Conservation (phyloP, 2,329 filamentous ascomycete genomes). For the Aspergillus caelatus region DNA sequence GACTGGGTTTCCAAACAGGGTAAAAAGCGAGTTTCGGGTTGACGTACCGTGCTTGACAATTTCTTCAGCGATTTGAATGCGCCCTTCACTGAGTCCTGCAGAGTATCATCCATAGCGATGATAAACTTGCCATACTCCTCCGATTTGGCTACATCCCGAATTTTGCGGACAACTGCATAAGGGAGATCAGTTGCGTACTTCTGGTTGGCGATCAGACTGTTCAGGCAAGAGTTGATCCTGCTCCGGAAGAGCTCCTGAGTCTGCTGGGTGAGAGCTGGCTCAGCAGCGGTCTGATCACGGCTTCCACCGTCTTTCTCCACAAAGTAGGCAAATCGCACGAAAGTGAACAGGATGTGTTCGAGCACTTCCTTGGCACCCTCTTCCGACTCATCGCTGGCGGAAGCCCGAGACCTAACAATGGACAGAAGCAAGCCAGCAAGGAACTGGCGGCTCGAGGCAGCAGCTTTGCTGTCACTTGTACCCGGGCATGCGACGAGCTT, state of each 20-base stretch:
- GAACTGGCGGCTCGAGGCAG: slow-evolving; percentile 50
- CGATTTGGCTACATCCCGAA: slow-evolving; percentile 42
- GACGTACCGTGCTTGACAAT: slow-evolving; percentile 39
- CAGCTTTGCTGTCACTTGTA: slow-evolving; percentile 47
- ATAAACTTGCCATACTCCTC: slow-evolving; percentile 45
- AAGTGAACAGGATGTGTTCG: slow-evolving; percentile 47
- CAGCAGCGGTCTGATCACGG: slow-evolving; percentile 34
- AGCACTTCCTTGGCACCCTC: slow-evolving; percentile 46
- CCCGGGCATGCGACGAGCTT: slow-evolving; percentile 51
- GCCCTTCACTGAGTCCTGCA: slow-evolving; percentile 46
- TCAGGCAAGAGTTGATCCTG: slow-evolving; percentile 58
- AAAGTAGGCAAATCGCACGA: slow-evolving; percentile 57
- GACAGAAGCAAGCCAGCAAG: slow-evolving; percentile 58
- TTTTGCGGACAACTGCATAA: slow-evolving; percentile 44
- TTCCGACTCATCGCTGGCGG: slow-evolving; percentile 31
- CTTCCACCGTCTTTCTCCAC: slow-evolving; percentile 33
- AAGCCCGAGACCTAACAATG: slow-evolving; percentile 47
- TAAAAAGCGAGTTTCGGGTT: neutral
- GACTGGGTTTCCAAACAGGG: neutral
- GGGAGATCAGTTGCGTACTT: slow-evolving; percentile 41
- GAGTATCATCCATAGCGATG: slow-evolving; percentile 51
- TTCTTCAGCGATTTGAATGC: slow-evolving; percentile 46
- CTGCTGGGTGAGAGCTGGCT: slow-evolving; percentile 50
- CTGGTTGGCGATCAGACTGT: slow-evolving; percentile 50
- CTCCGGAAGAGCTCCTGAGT: slow-evolving; percentile 57